phyloP scores from a whole-genome alignment of 768 basidiomycete species.

The Glaciozyma martinii region DNA sequence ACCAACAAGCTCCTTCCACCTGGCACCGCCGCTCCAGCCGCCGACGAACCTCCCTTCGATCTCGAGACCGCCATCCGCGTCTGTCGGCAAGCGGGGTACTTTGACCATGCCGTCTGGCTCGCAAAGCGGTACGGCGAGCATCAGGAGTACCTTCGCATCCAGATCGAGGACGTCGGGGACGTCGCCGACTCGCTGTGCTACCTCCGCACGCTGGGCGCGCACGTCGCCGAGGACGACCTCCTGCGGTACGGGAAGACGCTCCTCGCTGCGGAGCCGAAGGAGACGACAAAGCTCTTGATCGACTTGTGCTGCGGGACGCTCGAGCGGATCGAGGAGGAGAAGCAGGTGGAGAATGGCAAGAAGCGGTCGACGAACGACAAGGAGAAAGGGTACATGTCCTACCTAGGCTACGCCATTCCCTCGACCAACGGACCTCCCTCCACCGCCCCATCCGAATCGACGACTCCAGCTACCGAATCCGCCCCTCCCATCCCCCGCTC shows the following conservation, averaged over 20 bases:
- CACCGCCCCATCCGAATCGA: not conserved
- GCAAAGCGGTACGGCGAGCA: slow-evolving; percentile 84
- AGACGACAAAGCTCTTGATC: slow-evolving; percentile 82
- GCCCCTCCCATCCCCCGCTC: slow-evolving; percentile 3
- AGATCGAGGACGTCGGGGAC: slow-evolving; percentile 83
- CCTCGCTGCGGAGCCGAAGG: slow-evolving; percentile 68
- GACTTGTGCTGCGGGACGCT: slow-evolving; percentile 70
- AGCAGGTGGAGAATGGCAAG: not conserved
- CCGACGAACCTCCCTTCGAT: slow-evolving; percentile 77
- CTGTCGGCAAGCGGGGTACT: slow-evolving; percentile 92
- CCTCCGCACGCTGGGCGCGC: slow-evolving; percentile 65
- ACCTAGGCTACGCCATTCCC: slow-evolving; percentile 22
- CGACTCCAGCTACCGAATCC: not conserved
- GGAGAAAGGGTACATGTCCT: slow-evolving; percentile 6
- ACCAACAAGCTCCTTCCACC: not conserved
- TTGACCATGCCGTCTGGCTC: slow-evolving; percentile 85
- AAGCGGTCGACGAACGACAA: not conserved
- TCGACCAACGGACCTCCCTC: not conserved
- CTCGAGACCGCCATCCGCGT: slow-evolving; percentile 94
- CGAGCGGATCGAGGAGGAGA: not conserved
- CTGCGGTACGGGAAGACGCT: slow-evolving; percentile 80
- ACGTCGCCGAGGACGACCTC: slow-evolving; percentile 52
- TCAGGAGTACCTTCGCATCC: slow-evolving; percentile 85
- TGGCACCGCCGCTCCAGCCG: not conserved
- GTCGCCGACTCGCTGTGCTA: slow-evolving; percentile 73